phyloP scores from a whole-genome alignment of 2,329 filamentous ascomycete species.

The Leptosphaerulina australis region DNA sequence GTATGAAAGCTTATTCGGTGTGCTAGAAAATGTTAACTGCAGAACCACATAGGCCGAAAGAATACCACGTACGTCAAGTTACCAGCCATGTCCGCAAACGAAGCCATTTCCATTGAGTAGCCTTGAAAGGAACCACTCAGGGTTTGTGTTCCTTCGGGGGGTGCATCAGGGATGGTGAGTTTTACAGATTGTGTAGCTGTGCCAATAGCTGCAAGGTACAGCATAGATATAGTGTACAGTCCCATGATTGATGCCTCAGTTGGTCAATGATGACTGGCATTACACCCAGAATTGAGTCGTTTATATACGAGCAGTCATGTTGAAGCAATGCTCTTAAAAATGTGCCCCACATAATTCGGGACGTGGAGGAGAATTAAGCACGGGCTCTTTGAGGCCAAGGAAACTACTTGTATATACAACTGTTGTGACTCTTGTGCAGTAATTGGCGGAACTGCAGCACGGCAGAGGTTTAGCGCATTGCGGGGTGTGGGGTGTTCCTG shows the following conservation, averaged over 20 bases:
- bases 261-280: background rate
- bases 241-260: background rate
- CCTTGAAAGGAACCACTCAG: constrained; percentile 21
- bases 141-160: constrained; percentile 17
- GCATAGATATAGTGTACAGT: background rate
- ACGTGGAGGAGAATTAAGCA: constrained; percentile 2
- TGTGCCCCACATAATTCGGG: constrained; percentile 11
- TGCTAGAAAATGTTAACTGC: constrained; percentile 2
- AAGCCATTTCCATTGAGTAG: constrained; percentile 26
- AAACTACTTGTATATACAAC: background rate
- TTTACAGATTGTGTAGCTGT: constrained; percentile 1
- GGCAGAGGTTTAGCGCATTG: constrained; percentile 1
- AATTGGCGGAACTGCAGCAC: background rate
- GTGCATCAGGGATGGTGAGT: constrained; percentile 13
- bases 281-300: background rate
- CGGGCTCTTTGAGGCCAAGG: background rate
- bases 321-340: background rate
- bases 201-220: background rate
- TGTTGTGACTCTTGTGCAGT: background rate
- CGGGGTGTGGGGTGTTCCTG: constrained; percentile 6
- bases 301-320: background rate
- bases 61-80: constrained; percentile 13
- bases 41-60: background rate
- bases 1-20: constrained; percentile 25
- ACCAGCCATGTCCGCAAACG: constrained; percentile 23